phyloP scores from a whole-genome alignment of 192 early-diverging fungal genomes.

The Entomortierella parvispora region DNA sequence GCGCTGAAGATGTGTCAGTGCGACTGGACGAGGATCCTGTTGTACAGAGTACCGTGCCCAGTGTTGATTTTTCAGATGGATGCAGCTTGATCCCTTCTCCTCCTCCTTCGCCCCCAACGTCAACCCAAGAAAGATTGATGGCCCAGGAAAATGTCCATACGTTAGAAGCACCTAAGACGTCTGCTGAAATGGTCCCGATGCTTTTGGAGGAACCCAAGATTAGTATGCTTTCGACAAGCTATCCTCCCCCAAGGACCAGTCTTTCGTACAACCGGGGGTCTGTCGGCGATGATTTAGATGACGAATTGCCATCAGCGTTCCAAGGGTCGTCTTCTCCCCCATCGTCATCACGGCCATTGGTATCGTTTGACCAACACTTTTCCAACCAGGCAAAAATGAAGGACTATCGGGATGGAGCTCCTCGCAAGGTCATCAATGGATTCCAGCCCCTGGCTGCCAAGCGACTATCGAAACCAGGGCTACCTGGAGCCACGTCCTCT shows the following conservation, averaged over 20 bases:
- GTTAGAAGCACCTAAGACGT: background rate
- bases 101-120: slow-evolving; percentile 25
- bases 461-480: slow-evolving; percentile 43
- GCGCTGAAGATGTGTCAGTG: background rate
- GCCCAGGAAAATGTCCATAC: background rate
- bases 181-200: background rate
- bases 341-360: slow-evolving; percentile 18
- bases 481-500: background rate
- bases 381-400: slow-evolving; percentile 37
- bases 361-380: slow-evolving; percentile 48
- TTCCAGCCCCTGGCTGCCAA: slow-evolving; percentile 49
- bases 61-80: slow-evolving; percentile 42
- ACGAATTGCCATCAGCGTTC: background rate
- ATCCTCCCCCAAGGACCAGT: slow-evolving; percentile 36
- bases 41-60: too few species aligned
- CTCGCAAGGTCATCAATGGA: slow-evolving; percentile 35
- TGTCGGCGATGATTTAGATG: background rate
- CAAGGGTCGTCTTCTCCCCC: slow-evolving; percentile 14
- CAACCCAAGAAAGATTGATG: background rate
- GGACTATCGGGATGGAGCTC: slow-evolving; percentile 25
- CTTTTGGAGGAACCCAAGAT: slow-evolving; percentile 38
- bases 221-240: slow-evolving; percentile 33
- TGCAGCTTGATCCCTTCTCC: slow-evolving; percentile 47
- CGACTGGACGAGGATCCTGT: too few species aligned
- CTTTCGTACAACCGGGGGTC: slow-evolving; percentile 14